Evolutionary conservation across 2,329 filamentous ascomycete species (phyloP).

Genomic region (Epichloe gansuensis): DNA sequence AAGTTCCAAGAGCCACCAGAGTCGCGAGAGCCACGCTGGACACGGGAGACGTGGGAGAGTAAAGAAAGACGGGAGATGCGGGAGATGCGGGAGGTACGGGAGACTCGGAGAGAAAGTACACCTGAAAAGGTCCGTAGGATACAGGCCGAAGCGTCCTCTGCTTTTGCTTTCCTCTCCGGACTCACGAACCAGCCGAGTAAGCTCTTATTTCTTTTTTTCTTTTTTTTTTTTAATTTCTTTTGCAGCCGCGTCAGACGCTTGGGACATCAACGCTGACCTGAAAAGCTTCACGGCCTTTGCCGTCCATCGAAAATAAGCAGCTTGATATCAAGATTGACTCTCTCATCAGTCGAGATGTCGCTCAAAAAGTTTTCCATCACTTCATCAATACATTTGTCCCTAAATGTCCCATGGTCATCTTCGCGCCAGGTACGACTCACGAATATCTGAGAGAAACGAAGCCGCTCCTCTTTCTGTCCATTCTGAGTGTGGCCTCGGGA

Average conservation of each 20-base stretch:
- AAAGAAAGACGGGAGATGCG: neutral
- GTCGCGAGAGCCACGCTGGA: neutral
- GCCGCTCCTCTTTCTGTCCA: constrained; percentile 2
- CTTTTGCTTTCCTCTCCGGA: neutral
- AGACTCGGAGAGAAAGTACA: neutral
- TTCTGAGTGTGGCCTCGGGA: constrained; percentile 1
- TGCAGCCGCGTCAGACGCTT: neutral
- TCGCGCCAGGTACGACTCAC: neutral
- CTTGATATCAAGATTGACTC: constrained; percentile 2
- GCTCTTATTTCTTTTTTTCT: neutral
- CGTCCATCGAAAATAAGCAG: constrained; percentile 4
- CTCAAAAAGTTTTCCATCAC: constrained; percentile 1
- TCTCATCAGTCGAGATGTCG: constrained; percentile 2
- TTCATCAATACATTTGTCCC: neutral
- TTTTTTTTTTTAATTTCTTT: no score
- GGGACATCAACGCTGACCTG: neutral
- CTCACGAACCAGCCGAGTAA: neutral
- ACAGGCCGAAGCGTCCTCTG: neutral
- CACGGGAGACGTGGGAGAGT: no score
- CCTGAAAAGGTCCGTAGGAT: neutral
- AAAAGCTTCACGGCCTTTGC: neutral
- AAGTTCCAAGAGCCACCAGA: neutral
- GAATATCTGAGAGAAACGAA: constrained; percentile 3
- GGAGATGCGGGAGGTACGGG: neutral
- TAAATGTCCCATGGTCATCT: constrained; percentile 2